A percentile compares a stretch with the other conserved stretches of the same genome.
Conservation (phyloP, 1,284 basidiomycete genomes). For the Amylostereum areolatum region DNA sequence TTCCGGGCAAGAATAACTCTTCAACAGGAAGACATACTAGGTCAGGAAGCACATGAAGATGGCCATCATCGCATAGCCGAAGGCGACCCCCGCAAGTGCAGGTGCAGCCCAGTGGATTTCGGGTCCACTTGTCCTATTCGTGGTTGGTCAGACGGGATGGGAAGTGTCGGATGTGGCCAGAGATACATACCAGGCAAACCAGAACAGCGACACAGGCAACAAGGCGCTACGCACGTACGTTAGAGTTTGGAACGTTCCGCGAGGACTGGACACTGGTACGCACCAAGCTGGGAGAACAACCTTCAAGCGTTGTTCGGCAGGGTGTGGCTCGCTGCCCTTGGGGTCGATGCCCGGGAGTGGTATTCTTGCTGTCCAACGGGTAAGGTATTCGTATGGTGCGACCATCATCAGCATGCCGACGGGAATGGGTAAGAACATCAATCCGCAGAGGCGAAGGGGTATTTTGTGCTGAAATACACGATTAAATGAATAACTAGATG, state of each 20-base stretch:
- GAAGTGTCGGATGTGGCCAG: not conserved
- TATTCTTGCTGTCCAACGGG: constrained; percentile 8
- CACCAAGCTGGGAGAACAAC: constrained; percentile 13
- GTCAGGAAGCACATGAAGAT: constrained; percentile 16
- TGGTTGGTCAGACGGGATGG: not conserved
- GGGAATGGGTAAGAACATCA: constrained; percentile 15
- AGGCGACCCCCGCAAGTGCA: constrained; percentile 19
- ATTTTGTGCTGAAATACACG: constrained; percentile 14
- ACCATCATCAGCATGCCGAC: constrained; percentile 15
- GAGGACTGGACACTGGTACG: not conserved
- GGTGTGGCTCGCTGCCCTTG: constrained; percentile 3
- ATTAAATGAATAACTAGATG: too few species aligned
- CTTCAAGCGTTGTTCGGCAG: constrained; percentile 15
- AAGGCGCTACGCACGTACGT: constrained; percentile 8
- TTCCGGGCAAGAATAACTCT: not conserved
- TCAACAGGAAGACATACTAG: constrained; percentile 8
- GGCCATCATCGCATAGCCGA: constrained; percentile 18
- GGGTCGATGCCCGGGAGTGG: constrained; percentile 15
- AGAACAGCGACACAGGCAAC: constrained; percentile 21
- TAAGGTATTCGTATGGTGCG: constrained; percentile 3
- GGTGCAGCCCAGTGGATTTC: constrained; percentile 22
- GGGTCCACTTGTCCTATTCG: constrained; percentile 19
- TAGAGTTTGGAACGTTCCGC: too few species aligned
- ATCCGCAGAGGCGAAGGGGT: constrained; percentile 15
- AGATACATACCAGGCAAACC: constrained; percentile 23